Base-by-base conservation (phyloP, 257 asterid species). In the Jaltomata sinuosa region DNA sequence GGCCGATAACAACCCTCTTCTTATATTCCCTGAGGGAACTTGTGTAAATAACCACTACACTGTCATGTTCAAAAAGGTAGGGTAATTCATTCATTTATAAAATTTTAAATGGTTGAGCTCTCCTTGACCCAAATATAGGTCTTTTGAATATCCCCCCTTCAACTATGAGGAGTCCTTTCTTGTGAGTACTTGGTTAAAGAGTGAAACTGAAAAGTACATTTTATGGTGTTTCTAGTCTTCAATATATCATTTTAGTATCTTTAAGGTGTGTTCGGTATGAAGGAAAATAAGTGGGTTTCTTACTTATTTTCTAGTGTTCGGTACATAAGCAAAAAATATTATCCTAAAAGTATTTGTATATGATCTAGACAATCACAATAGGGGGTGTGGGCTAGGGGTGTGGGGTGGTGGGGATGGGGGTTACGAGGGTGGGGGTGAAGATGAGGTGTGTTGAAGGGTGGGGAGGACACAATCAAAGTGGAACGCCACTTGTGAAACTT, bases 1-100 rank as follows among this genome's bases (percentile, higher is more conserved):
- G 72, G 90, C 92, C 79, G 98, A 97, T 81, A 97, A 91, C 84
- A 97, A 97, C 85, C 99, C 99, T 87, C 98, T 95, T 86, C 96
- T 97, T 87, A 94, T 97, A 90, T 97, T 97, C 87, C 99, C 97
- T 1, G 99, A 97, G 89, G 99, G 98, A 91, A 97, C 99, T 69
- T 97, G 99, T 57, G 99, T 94, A 85, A 97, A 95, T 87, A 96
- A 93, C 88, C 95, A 94, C 87, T 95, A 93, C 90, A 91, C 97
- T 59, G 99, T 97, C 88, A 95, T 97, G 98, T 97, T 97, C 91
- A 97, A 95, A 89, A 97, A 93, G 98, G 98, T 95, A 71, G 83
- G 22, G 15, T n/a, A 71, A 32, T 84, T 42, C 83, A 71, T 38
- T 36, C 78, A 68, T 68, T 34, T 72, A 42, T 40, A 72, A 8